These are phyloP conservation scores for Leccinum broughii DNA, from an alignment of 768 basidiomycete genomes.

Conservation along the genomic window DNA sequence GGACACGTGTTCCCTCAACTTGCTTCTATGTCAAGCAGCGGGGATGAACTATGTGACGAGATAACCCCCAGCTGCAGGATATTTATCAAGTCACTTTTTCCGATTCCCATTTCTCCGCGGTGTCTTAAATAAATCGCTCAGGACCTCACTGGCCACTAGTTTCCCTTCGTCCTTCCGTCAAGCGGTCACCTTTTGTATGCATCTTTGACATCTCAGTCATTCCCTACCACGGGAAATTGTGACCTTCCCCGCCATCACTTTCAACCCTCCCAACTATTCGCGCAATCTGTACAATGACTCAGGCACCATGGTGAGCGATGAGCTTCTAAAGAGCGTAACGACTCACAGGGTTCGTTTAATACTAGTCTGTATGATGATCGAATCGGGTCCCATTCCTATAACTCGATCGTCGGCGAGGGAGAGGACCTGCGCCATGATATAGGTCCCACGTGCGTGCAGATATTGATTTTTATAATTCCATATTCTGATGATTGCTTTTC, in stretches of 20 bases:
- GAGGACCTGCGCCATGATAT: not conserved
- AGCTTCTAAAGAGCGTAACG: not conserved
- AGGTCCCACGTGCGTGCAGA: constrained; percentile 12
- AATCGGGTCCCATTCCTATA: not conserved
- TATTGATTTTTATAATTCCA: not conserved
- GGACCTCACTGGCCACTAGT: constrained; percentile 8
- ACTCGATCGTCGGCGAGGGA: not conserved
- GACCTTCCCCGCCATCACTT: constrained; percentile 1
- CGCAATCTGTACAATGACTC: constrained; percentile 13
- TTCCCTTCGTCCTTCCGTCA: constrained; percentile 5
- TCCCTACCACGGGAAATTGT: constrained; percentile 10
- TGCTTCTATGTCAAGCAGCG: constrained; percentile 19
- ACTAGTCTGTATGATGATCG: constrained; percentile 12
- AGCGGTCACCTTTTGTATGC: constrained; percentile 17
- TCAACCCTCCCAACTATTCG: not conserved
- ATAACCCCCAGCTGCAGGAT: constrained; percentile 12
- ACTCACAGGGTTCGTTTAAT: constrained; percentile 3
- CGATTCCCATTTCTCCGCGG: constrained; percentile 11
- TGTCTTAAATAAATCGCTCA: constrained; percentile 21
- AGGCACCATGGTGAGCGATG: constrained; percentile 9
- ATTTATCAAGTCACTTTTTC: constrained; percentile 14
- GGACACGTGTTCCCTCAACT: constrained; percentile 15
- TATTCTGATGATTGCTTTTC: constrained; percentile 5
- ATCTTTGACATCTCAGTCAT: constrained; percentile 12
- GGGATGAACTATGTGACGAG: constrained; percentile 17